Evolutionary conservation across 345 rosid genomes (phyloP), one percentile per base, ranked within the genome.

Genomic region (Citrus reticulata): DNA sequence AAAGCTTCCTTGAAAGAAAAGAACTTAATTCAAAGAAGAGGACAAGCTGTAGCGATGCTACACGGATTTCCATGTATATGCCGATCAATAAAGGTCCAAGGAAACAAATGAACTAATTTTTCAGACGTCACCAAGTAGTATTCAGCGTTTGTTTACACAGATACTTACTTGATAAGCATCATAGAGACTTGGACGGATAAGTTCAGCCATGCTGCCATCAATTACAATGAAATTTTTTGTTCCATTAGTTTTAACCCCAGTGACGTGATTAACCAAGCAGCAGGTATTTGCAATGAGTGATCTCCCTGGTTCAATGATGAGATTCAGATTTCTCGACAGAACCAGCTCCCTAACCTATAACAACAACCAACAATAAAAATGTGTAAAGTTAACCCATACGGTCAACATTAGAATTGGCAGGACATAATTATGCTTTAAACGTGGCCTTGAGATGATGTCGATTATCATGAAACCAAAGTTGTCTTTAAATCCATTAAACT

Each of bases 161-260:
- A 14, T 22, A 78, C 85, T 85, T 81, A 96, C 99, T 85, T 96
- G 98, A 82, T 96, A 96, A 42, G 99, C 98, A 81, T 82, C 98
- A 76, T 96, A 96, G 35, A 96, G 98, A 88, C 98, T 96, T 8
- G 98, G 99, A 66, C 98, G 98, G 82, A 97, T 97, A 39, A 94
- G 97, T 80, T 97, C 98, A 66, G 98, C 94, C 98, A 94, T 96
- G 88, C 99, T 97, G 65, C 99, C 98, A 86, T 97, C 98, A 61
- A 94, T 91, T 69, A 97, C 98, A 34, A 97, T 80, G 76, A 97
- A 92, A 78, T 92, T 93, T 83, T 94, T 97, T 32, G 99, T 90
- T 74, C 99, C 98, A 74, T 97, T 97, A 0, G 96, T 93, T 83
- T 97, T 97, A 61, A 97, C 98, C 35, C 99, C 99, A 29, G 92